Evolutionary conservation across 2,329 filamentous ascomycete species (phyloP).

Genomic region (Aureobasidium namibiae): DNA sequence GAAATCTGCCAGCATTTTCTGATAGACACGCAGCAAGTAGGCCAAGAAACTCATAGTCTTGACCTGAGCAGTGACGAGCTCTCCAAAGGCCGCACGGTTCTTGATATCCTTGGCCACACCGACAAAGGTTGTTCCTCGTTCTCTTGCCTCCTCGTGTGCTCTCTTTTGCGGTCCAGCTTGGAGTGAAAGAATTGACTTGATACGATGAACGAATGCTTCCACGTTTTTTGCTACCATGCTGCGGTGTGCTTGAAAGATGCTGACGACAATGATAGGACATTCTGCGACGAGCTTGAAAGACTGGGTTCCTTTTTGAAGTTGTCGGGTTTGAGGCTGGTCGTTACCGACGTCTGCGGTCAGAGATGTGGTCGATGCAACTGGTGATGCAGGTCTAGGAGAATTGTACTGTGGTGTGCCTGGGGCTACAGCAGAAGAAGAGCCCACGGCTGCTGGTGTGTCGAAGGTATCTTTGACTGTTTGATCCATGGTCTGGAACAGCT

Average conservation of each 20-base stretch:
- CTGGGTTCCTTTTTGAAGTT: constrained; percentile 86
- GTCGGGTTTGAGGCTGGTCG: constrained; percentile 74
- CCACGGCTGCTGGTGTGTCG: constrained; percentile 54
- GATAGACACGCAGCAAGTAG: constrained; percentile 81
- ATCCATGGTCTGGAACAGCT: constrained; percentile 93
- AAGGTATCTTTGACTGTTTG: constrained; percentile 92
- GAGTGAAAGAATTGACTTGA: constrained; percentile 79
- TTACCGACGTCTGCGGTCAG: constrained; percentile 60
- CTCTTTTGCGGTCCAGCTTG: constrained; percentile 91
- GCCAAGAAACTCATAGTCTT: constrained; percentile 99
- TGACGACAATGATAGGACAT: constrained; percentile 97
- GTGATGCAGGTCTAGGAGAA: constrained; percentile 82
- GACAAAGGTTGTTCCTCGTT: constrained; percentile 74
- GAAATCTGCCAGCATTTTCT: constrained; percentile 80
- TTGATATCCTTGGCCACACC: constrained; percentile 90
- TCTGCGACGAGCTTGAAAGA: constrained; percentile 98
- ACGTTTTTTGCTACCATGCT: constrained; percentile 74
- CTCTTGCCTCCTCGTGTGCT: constrained; percentile 77
- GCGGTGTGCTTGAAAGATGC: constrained; percentile 91
- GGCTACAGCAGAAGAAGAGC: constrained; percentile 45
- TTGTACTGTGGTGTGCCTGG: constrained; percentile 67
- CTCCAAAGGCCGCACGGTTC: constrained; percentile 87
- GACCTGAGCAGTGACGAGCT: constrained; percentile 95
- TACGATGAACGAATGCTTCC: constrained; percentile 83
- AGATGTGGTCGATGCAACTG: constrained; percentile 63